phyloP scores from a whole-genome alignment of 2,329 filamentous ascomycete species.

The Pestalotiopsis sp. region DNA sequence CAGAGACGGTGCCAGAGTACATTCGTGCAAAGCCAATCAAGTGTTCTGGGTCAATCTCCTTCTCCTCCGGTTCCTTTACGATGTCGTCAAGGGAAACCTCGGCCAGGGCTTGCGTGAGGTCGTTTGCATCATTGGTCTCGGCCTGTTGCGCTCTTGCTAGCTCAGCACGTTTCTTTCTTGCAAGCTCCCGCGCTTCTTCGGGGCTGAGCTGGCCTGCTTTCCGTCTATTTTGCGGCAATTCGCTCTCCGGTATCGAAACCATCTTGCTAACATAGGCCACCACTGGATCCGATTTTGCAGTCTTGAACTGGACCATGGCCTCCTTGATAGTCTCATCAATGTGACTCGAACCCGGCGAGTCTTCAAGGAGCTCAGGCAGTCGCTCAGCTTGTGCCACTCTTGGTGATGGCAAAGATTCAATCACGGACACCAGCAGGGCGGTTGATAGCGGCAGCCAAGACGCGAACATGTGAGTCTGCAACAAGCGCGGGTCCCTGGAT shows the following conservation, averaged over 20 bases:
- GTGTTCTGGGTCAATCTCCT: slow-evolving; percentile 76
- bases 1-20: slow-evolving; percentile 86
- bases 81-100: slow-evolving; percentile 61
- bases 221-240: slow-evolving; percentile 84
- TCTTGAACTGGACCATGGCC: slow-evolving; percentile 84
- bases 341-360: slow-evolving; percentile 74
- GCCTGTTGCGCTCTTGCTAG: slow-evolving; percentile 78
- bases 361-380: slow-evolving; percentile 76
- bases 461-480: slow-evolving; percentile 85
- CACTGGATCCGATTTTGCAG: slow-evolving; percentile 70
- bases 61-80: slow-evolving; percentile 50
- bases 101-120: slow-evolving; percentile 63
- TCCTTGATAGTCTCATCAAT: slow-evolving; percentile 71
- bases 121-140: slow-evolving; percentile 52
- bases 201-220: slow-evolving; percentile 73
- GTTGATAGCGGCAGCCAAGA: slow-evolving; percentile 93
- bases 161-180: slow-evolving; percentile 85
- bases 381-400: slow-evolving; percentile 77
- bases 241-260: slow-evolving; percentile 92
- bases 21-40: slow-evolving; percentile 93
- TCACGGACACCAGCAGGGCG: slow-evolving; percentile 87
- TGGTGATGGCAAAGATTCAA: slow-evolving; percentile 89
- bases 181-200: slow-evolving; percentile 88
- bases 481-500: slow-evolving; percentile 79
- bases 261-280: slow-evolving; percentile 98